Evolutionary conservation across 768 basidiomycete species (phyloP), one percentile per base, ranked within the genome.

Genomic region (Rhodosporidiobolus sp.): DNA sequence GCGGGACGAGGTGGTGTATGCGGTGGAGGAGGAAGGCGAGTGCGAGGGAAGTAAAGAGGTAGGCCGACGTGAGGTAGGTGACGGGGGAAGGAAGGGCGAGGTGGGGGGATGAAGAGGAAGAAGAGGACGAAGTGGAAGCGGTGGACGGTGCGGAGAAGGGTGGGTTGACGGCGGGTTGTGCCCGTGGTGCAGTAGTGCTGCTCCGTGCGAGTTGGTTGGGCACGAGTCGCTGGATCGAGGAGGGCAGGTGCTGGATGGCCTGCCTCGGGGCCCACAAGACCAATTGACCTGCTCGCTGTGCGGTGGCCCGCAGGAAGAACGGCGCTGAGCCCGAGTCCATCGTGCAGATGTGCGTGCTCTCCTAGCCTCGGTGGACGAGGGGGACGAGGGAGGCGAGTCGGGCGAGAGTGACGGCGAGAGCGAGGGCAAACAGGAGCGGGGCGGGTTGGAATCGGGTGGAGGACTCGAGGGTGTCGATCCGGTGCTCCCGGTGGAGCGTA

Each of bases 21-120:
- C 71, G 54, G 56, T 72, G 65, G 16, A 72, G 66, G 43, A 72
- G 17, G 66, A 72, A 72, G 38, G 66, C 71, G 71, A 72, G 71
- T 22, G 61, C 34, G 62, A 72, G 62, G 17, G 66, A 30, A 32
- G 49, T 26, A 19, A 72, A n/a, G 62, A 72, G 71, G 66, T 72
- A 72, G 17, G 71, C 38, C 35, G 62, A 63, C 19, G 62, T 63
- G 45, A 72, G 56, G 63, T 53, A 72, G n/a, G 71, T 64, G 16
- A 72, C 28, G 28, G 66, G 65, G 2, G 65, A 57, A 0, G 65
- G 70, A 12, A 62, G 32, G 28, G 22, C 9, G 49, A 54, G 30
- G 43, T 28, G 10, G 3, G 66, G 34, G 34, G 59, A n/a, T 8
- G 59, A 12, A n/a, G 59, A 26, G 38, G 46, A 28, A 22, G 57